Evolutionary conservation across 176 grass and related monocot species (phyloP).

Genomic region (Puccinellia tenuiflora): DNA sequence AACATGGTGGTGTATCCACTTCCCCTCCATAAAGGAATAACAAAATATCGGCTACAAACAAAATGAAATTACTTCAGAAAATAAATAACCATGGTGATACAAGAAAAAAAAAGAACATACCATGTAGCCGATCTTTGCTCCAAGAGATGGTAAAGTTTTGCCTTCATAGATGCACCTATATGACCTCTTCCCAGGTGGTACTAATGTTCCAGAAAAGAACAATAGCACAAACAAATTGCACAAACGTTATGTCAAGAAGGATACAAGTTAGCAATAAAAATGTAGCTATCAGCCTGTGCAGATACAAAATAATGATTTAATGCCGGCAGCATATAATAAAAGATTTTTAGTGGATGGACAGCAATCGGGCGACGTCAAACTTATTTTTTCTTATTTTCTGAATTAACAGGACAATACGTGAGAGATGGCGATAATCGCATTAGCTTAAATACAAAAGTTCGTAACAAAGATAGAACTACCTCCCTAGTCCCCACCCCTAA

Average conservation of each 20-base stretch:
- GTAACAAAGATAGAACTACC: neutral
- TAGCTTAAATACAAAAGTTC: neutral
- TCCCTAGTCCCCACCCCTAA: neutral
- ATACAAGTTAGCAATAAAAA: neutral
- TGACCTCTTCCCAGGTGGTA: slow-evolving; percentile 98
- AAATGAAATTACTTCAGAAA: slow-evolving; percentile 13
- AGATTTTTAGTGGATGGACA: neutral
- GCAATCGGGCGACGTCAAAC: neutral
- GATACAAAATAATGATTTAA: neutral
- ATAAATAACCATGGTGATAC: slow-evolving; percentile 16
- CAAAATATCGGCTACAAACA: slow-evolving; percentile 67
- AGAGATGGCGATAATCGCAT: neutral
- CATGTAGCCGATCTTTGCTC: slow-evolving; percentile 77
- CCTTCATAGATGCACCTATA: slow-evolving; percentile 80
- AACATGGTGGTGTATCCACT: slow-evolving; percentile 93
- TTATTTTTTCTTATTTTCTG: neutral
- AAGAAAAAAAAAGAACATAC: slow-evolving; percentile 38
- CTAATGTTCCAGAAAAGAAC: slow-evolving; percentile 38
- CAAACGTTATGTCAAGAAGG: neutral
- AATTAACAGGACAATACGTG: neutral
- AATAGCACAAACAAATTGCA: neutral
- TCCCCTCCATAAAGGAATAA: slow-evolving; percentile 93
- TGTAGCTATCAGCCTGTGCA: neutral
- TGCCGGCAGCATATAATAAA: neutral
- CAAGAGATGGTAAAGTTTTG: slow-evolving; percentile 75